These are phyloP conservation scores for Porodaedalea pini DNA, from an alignment of 1,284 basidiomycete species.

Conservation along the genomic window DNA sequence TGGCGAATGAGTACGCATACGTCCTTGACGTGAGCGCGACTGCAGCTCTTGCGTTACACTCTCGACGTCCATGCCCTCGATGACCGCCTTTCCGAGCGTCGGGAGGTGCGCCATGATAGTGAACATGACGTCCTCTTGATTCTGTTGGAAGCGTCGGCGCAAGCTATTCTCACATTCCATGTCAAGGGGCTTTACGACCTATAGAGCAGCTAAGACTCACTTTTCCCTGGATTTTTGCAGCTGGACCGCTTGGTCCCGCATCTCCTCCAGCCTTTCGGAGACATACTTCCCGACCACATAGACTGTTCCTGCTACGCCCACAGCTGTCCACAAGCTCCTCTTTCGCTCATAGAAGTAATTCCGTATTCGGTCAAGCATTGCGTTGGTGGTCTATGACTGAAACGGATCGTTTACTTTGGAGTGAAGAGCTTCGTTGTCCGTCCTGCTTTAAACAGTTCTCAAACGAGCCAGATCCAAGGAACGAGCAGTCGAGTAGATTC, in stretches of 20 bases:
- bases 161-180: conserved; percentile 63
- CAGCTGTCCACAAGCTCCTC: conserved; percentile 40
- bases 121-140: conserved; percentile 79
- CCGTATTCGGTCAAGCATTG: conserved; percentile 39
- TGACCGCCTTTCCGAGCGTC: conserved; percentile 68
- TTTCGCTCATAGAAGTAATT: conserved; percentile 50
- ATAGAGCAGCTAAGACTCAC: too few relatives aligned
- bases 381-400: too few relatives aligned
- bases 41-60: conserved; percentile 71
- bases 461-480: too few relatives aligned
- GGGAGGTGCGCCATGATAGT: conserved; percentile 80
- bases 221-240: conserved; percentile 70
- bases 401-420: too few relatives aligned
- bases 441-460: neutral
- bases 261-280: conserved; percentile 62
- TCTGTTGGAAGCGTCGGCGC: conserved; percentile 74
- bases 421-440: too few relatives aligned
- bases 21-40: conserved; percentile 35
- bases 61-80: conserved; percentile 82
- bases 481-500: too few relatives aligned
- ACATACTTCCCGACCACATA: conserved; percentile 73
- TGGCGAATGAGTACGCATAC: conserved; percentile 9
- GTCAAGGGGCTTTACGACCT: too few relatives aligned
- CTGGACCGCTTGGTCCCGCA: conserved; percentile 62
- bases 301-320: conserved; percentile 53